Conservation (phyloP, 2,329 filamentous ascomycete genomes). For the Blastomyces silverae region DNA sequence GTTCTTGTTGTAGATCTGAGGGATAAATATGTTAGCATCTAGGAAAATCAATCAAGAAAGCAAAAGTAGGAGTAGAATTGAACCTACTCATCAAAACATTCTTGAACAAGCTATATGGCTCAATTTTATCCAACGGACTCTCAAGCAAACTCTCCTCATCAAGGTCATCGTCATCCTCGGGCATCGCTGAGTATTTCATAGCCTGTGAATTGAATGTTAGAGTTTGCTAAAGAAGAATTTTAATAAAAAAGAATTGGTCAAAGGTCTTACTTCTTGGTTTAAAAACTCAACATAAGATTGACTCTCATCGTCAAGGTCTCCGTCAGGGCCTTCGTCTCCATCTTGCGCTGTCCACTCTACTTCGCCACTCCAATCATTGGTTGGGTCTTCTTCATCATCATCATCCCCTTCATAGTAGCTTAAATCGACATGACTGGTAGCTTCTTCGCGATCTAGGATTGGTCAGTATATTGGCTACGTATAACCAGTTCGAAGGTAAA, state of each 20-base stretch:
- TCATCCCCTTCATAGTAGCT: conserved; percentile 72
- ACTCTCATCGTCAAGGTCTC: conserved; percentile 78
- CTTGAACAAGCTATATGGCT: conserved; percentile 88
- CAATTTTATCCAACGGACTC: conserved; percentile 88
- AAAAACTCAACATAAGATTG: conserved; percentile 93
- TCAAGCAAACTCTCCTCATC: conserved; percentile 91
- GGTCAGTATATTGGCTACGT: not conserved
- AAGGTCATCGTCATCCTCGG: conserved; percentile 76
- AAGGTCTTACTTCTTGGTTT: conserved; percentile 66
- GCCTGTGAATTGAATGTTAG: conserved; percentile 47
- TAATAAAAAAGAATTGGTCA: not conserved
- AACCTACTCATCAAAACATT: conserved; percentile 71
- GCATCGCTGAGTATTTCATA: conserved; percentile 69
- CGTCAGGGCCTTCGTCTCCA: conserved; percentile 54
- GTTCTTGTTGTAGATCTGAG: conserved; percentile 77
- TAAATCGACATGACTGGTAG: conserved; percentile 79
- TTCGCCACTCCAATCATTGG: conserved; percentile 75
- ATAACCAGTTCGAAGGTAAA: not conserved
- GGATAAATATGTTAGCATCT: conserved; percentile 22
- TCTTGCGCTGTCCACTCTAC: conserved; percentile 61
- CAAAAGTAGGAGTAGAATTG: not conserved
- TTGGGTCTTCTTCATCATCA: conserved; percentile 70
- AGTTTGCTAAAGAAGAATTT: conserved; percentile 7
- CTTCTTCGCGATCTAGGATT: conserved; percentile 71
- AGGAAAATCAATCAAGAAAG: not conserved